These are phyloP conservation scores for Leptodontidium sp. DNA, from an alignment of 2,329 filamentous ascomycete genomes.

Conservation along the genomic window DNA sequence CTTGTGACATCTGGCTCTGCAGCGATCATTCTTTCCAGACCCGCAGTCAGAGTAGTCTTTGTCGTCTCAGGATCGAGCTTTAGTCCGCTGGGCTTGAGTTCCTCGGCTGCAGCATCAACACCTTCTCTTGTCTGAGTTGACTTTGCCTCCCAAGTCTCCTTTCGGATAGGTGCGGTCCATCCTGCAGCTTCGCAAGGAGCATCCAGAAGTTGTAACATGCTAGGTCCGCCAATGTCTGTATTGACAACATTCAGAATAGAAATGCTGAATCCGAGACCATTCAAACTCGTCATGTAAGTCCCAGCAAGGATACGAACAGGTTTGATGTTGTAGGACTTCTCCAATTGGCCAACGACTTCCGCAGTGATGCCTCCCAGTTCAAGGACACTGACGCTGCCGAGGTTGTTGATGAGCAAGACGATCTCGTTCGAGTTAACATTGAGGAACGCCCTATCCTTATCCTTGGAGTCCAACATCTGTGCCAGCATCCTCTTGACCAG, in stretches of 20 bases:
- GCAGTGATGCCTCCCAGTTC: slow-evolving; percentile 73
- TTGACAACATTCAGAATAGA: slow-evolving; percentile 70
- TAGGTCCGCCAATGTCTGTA: slow-evolving; percentile 53
- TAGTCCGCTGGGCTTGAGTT: slow-evolving; percentile 45
- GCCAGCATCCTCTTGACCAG: slow-evolving; percentile 68
- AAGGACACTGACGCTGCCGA: slow-evolving; percentile 72
- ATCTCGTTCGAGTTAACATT: slow-evolving; percentile 66
- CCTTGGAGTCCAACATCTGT: slow-evolving; percentile 68
- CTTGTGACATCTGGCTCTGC: slow-evolving; percentile 72
- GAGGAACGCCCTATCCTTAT: slow-evolving; percentile 70
- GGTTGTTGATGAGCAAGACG: slow-evolving; percentile 73
- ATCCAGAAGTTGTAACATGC: slow-evolving; percentile 72
- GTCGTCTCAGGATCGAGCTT: slow-evolving; percentile 48
- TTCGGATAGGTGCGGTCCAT: slow-evolving; percentile 68
- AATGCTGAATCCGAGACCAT: slow-evolving; percentile 76
- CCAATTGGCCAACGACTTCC: slow-evolving; percentile 70
- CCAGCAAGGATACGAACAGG: slow-evolving; percentile 69
- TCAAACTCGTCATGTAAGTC: slow-evolving; percentile 77
- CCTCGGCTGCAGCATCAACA: slow-evolving; percentile 42
- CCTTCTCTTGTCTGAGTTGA: slow-evolving; percentile 47
- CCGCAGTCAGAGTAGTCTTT: slow-evolving; percentile 61
- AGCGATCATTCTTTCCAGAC: slow-evolving; percentile 64
- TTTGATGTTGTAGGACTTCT: slow-evolving; percentile 64
- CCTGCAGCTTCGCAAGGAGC: slow-evolving; percentile 72
- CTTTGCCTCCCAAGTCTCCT: slow-evolving; percentile 64